These are phyloP conservation scores for Dipodascopsis tothii DNA, from an alignment of 805 yeast genomes.

Conservation along the genomic window DNA sequence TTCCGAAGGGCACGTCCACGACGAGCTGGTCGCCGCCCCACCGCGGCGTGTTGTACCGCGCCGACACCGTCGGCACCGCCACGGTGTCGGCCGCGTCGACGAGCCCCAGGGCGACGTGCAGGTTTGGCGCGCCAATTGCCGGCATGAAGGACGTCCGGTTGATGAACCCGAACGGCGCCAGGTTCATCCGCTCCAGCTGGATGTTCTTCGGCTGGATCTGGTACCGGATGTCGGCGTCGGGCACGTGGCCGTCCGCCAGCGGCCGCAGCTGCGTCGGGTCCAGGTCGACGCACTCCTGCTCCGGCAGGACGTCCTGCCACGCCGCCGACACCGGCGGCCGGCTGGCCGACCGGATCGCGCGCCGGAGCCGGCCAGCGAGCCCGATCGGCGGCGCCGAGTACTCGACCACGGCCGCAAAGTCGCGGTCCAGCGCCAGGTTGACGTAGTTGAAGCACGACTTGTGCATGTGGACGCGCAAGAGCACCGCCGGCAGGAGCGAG, in stretches of 20 bases:
- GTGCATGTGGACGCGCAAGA: constrained; percentile 11
- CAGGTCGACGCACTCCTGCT: constrained; percentile 8
- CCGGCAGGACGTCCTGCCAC: constrained; percentile 8
- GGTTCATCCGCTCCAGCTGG: constrained; percentile 13
- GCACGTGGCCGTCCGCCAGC: background rate
- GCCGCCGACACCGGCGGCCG: background rate
- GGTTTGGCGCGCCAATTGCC: constrained; percentile 28
- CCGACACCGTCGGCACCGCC: constrained; percentile 40
- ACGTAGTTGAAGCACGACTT: constrained; percentile 12
- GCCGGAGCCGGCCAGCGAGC: background rate
- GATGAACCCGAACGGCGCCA: constrained; percentile 27
- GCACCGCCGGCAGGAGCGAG: constrained; percentile 6
- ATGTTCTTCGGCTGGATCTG: constrained; percentile 6
- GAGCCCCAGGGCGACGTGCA: constrained; percentile 26
- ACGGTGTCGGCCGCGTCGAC: constrained; percentile 28
- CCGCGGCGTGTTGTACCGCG: constrained; percentile 59
- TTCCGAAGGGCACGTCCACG: constrained; percentile 50
- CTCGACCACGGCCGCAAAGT: constrained; percentile 4
- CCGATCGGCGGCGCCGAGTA: background rate
- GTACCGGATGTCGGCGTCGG: constrained; percentile 4
- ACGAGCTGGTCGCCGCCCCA: constrained; percentile 53
- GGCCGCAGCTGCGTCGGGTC: constrained; percentile 4
- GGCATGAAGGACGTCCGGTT: constrained; percentile 23
- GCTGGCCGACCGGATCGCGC: background rate
- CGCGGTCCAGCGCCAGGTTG: constrained; percentile 2